Percentiles rank a stretch among this genome's conserved stretches.
These are phyloP conservation scores for Mycena sanguinolenta DNA, from an alignment of 768 basidiomycete genomes.

Conservation along the genomic window DNA sequence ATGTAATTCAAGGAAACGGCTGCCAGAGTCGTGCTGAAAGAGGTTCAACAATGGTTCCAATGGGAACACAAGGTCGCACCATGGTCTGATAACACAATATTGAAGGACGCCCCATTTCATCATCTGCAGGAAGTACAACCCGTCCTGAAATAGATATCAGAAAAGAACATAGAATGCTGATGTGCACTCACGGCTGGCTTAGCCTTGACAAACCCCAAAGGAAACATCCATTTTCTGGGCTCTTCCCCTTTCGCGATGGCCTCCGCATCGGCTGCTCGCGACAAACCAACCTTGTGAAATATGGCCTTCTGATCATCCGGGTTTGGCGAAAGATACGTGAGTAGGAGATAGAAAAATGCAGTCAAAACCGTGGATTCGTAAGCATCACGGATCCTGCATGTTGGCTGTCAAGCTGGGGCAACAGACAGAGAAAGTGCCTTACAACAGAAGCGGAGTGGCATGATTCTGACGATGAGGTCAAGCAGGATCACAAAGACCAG, in stretches of 20 bases:
- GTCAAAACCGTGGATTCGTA: conserved; percentile 85
- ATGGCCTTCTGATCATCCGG: conserved; percentile 71
- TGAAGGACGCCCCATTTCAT: conserved; percentile 86
- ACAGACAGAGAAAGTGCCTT: no score
- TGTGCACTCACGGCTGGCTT: conserved; percentile 66
- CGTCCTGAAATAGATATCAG: conserved; percentile 27
- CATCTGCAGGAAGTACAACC: conserved; percentile 73
- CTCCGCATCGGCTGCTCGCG: conserved; percentile 64
- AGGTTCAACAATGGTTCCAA: background rate
- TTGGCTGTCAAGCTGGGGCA: no score
- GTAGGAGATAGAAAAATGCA: conserved; percentile 83
- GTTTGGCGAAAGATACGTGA: conserved; percentile 77
- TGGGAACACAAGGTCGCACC: conserved; percentile 49
- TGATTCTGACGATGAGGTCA: conserved; percentile 60
- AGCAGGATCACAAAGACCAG: background rate
- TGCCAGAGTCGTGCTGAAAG: conserved; percentile 64
- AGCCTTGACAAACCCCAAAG: conserved; percentile 71
- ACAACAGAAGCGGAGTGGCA: conserved; percentile 74
- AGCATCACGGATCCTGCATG: no score
- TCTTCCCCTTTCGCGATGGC: conserved; percentile 58
- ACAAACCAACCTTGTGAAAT: conserved; percentile 71
- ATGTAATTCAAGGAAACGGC: conserved; percentile 74
- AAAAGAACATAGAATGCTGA: conserved; percentile 3
- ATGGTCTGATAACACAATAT: conserved; percentile 75
- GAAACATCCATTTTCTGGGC: conserved; percentile 76